Percentiles rank a stretch among this genome's conserved stretches.
phyloP scores from a whole-genome alignment of 192 early-diverging fungal genomes.

The Linnemannia hyalina region DNA sequence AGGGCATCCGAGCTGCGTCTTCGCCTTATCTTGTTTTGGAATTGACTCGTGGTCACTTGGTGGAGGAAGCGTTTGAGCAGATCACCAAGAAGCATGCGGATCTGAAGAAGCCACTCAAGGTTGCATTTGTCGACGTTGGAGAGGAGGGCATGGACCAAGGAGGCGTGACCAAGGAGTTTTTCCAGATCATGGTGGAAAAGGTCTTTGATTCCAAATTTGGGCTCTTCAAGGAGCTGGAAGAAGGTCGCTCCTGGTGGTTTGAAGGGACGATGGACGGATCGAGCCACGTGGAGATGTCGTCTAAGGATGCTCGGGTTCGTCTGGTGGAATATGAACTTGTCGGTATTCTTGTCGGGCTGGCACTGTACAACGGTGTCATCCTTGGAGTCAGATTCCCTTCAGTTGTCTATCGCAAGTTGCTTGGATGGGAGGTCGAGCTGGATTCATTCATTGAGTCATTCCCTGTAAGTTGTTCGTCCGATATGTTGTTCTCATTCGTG shows the following conservation, averaged over 20 bases:
- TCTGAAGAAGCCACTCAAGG: slow-evolving; percentile 86
- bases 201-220: slow-evolving; percentile 83
- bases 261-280: slow-evolving; percentile 60
- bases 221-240: slow-evolving; percentile 73
- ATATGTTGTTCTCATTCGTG: background rate
- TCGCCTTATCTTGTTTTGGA: slow-evolving; percentile 89
- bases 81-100: slow-evolving; percentile 71
- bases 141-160: slow-evolving; percentile 97
- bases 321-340: slow-evolving; percentile 82
- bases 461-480: slow-evolving; percentile 60
- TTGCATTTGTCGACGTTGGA: slow-evolving; percentile 88
- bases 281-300: slow-evolving; percentile 25
- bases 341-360: slow-evolving; percentile 92
- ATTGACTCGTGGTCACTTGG: slow-evolving; percentile 74
- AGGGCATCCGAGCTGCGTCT: slow-evolving; percentile 67
- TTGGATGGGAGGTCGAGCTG: slow-evolving; percentile 44
- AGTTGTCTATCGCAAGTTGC: slow-evolving; percentile 78
- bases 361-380: slow-evolving; percentile 89
- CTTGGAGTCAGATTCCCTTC: slow-evolving; percentile 79
- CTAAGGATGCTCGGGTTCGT: slow-evolving; percentile 38
- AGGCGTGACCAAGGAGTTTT: slow-evolving; percentile 97
- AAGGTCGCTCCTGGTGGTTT: slow-evolving; percentile 80
- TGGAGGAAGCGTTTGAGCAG: slow-evolving; percentile 85
- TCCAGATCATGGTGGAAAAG: slow-evolving; percentile 80
- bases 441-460: slow-evolving; percentile 64